Evolutionary conservation across 768 basidiomycete genomes (phyloP), one percentile per base, ranked within the genome.

Genomic region (Trametes gibbosa): DNA sequence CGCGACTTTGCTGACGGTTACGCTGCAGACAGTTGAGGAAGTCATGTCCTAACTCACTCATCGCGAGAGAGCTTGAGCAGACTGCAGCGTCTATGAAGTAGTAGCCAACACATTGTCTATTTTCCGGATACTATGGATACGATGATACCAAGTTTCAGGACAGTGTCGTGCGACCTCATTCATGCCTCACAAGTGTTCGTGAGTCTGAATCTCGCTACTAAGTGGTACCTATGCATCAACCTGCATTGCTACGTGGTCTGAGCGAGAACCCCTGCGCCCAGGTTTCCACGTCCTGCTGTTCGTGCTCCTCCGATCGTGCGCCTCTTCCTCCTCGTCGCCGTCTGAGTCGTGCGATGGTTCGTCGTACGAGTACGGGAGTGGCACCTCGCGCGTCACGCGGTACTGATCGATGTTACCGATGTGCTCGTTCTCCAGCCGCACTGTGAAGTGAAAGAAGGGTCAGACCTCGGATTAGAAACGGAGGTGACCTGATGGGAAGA

Each of bases 331-430:
- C 16, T 80, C 79, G 23, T 79, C 81, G 32, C 74, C 75, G 45
- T 74, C 78, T 34, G 75, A 71, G 46, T 83, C 79, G 45, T 75
- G 68, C 4, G 63, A 66, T 29, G 63, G 56, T 3, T 74, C 72
- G 46, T 86, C 82, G 53, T 86, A 74, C 1, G 75, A 69, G 71
- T 95, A 96, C 1, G 92, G 93, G 34, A 97, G 73, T 0, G 92
- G 89, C 14, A 93, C 84, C 66, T 97, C 93, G 24, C 87, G 80
- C 1, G 89, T 92, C 42, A 90, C 84, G 23, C 94, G 91, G 71
- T 92, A 96, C 66, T 94, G 92, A 79, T 92, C 92, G 72, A 90
- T 84, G 71, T 97, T 97, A 77, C 91, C 90, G 25, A 95, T 74
- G 63, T 97, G 95, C 74, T 97, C 95, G 73, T 90, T 94, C 72